Evolutionary conservation across 192 early-diverging fungal species (phyloP).

Genomic region (Kickxella alabastrina): DNA sequence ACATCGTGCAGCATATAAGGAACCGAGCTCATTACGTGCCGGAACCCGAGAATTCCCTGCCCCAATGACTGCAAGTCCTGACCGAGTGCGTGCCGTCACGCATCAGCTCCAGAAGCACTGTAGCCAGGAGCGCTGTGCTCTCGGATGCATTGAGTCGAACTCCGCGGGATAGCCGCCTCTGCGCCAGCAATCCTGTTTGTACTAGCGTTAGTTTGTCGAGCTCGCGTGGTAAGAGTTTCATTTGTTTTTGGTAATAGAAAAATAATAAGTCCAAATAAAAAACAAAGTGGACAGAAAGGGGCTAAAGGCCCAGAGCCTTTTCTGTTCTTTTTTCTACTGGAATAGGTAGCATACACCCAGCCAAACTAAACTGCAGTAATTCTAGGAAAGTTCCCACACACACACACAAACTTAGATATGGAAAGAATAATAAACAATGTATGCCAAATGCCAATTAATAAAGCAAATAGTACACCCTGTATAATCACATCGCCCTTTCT

Average conservation of each 20-base stretch:
- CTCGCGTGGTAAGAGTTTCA: conserved; percentile 86
- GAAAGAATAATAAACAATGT: too few species aligned
- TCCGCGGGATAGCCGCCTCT: conserved; percentile 85
- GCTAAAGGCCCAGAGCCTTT: too few species aligned
- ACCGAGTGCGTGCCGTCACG: conserved; percentile 86
- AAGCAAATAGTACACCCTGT: too few species aligned
- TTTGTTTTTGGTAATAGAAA: conserved; percentile 12
- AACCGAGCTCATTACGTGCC: conserved; percentile 76
- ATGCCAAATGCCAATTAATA: too few species aligned
- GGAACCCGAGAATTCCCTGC: conserved; percentile 78
- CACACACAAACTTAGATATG: too few species aligned
- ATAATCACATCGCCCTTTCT: too few species aligned
- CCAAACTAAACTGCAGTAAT: too few species aligned
- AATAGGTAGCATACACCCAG: too few species aligned
- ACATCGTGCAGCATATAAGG: conserved; percentile 72
- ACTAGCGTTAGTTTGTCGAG: conserved; percentile 88
- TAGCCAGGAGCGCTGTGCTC: conserved; percentile 82
- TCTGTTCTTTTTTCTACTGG: too few species aligned
- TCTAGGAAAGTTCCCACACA: too few species aligned
- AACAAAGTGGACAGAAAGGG: not conserved
- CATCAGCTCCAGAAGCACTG: conserved; percentile 82
- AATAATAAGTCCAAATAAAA: not conserved
- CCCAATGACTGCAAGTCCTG: conserved; percentile 85
- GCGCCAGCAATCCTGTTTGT: conserved; percentile 86
- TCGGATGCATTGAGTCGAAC: conserved; percentile 84